Conservation (phyloP, 2,329 filamentous ascomycete genomes). For the Diplodia corticola region DNA sequence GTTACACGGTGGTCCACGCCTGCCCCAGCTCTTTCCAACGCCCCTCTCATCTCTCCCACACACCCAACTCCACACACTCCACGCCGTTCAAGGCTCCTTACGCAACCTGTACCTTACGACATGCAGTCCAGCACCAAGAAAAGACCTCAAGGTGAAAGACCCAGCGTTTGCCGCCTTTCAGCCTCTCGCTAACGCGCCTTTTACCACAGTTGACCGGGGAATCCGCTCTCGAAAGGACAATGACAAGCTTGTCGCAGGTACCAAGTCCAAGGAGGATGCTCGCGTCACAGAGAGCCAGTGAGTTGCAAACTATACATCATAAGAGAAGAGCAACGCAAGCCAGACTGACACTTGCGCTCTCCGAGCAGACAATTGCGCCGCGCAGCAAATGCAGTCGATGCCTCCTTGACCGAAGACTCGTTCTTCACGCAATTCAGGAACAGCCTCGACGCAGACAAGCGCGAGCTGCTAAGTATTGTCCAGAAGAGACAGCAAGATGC, state of each 20-base stretch:
- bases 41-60: not conserved
- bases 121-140: slow-evolving; percentile 3
- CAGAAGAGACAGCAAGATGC: not conserved
- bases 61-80: not conserved
- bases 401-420: not conserved
- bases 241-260: slow-evolving; percentile 16
- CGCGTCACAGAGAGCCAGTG: slow-evolving; percentile 33
- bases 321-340: not conserved
- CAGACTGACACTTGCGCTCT: not conserved
- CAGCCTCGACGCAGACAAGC: not conserved
- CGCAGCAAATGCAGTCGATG: not conserved
- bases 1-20: not conserved
- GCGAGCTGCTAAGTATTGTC: not conserved
- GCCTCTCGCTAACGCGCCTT: not conserved
- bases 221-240: not conserved
- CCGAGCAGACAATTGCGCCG: slow-evolving; percentile 30
- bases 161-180: not conserved
- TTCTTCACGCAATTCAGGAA: slow-evolving; percentile 9
- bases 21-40: not conserved
- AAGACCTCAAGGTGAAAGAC: not conserved
- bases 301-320: not conserved
- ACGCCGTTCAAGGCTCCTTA: not conserved
- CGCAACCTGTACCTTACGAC: not conserved
- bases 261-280: slow-evolving; percentile 18
- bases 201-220: not conserved